Evolutionary conservation across 2,329 filamentous ascomycete genomes (phyloP).

Genomic region (Clonostachys solani): DNA sequence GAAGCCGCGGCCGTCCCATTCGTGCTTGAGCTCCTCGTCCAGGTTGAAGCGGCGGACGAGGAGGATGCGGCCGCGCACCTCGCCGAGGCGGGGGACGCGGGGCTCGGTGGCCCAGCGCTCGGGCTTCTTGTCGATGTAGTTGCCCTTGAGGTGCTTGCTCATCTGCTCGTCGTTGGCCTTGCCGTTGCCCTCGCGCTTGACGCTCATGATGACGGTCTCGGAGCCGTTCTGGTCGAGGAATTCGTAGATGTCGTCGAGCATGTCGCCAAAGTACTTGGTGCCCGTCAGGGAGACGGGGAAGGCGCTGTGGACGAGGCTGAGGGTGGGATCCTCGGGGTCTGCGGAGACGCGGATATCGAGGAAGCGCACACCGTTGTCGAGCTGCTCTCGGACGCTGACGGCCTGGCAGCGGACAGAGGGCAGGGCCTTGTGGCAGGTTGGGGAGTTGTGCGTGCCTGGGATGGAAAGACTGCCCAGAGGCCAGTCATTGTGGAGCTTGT

Average conservation of each 20-base stretch:
- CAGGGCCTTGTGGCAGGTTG: constrained; percentile 77
- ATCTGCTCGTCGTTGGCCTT: constrained; percentile 76
- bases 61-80: constrained; percentile 77
- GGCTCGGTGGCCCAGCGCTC: constrained; percentile 76
- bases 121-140: constrained; percentile 57
- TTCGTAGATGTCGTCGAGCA: constrained; percentile 65
- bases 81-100: constrained; percentile 71
- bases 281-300: constrained; percentile 87
- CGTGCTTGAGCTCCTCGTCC: constrained; percentile 41
- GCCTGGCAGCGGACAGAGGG: constrained; percentile 93
- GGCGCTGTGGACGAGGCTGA: constrained; percentile 82
- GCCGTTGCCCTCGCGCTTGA: constrained; percentile 90
- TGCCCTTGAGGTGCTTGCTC: constrained; percentile 64
- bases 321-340: constrained; percentile 51
- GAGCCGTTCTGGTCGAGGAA: constrained; percentile 76
- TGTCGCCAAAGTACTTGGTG: constrained; percentile 69
- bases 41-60: constrained; percentile 77
- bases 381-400: constrained; percentile 70
- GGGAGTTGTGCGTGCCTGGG: constrained; percentile 93
- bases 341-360: constrained; percentile 78
- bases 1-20: constrained; percentile 47
- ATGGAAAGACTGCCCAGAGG: constrained; percentile 81
- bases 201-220: constrained; percentile 78
- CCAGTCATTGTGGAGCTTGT: constrained; percentile 63
- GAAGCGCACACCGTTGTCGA: constrained; percentile 89